Conservation (phyloP, 1,139 yeast genomes). For the Kurtzmaniella quercitrusa region DNA sequence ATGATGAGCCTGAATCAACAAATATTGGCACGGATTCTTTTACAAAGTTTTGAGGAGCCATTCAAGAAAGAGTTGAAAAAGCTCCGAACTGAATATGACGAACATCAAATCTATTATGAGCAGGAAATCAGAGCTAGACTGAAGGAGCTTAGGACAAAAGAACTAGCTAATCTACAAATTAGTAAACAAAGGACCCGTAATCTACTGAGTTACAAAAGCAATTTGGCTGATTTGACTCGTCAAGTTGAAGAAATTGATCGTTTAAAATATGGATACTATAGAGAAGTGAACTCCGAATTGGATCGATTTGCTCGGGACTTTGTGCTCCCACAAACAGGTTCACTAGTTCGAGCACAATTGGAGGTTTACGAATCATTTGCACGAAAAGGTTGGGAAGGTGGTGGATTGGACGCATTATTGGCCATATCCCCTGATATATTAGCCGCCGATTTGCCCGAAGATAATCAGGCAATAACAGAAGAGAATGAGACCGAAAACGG, state of each 20-base stretch:
- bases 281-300: slow-evolving; percentile 54
- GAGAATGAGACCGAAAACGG: slow-evolving; percentile 5
- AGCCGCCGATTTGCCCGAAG: slow-evolving; percentile 19
- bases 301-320: slow-evolving; percentile 40
- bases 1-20: slow-evolving; percentile 76
- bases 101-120: slow-evolving; percentile 52
- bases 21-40: slow-evolving; percentile 57
- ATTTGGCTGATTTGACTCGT: slow-evolving; percentile 61
- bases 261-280: slow-evolving; percentile 71
- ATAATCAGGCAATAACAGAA: neutral
- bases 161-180: slow-evolving; percentile 51
- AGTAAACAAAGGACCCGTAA: slow-evolving; percentile 57
- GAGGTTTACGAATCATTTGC: slow-evolving; percentile 81
- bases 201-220: slow-evolving; percentile 59
- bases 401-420: slow-evolving; percentile 69
- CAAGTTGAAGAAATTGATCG: slow-evolving; percentile 78
- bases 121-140: slow-evolving; percentile 49
- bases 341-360: slow-evolving; percentile 71
- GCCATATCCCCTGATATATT: slow-evolving; percentile 54
- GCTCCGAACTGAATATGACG: slow-evolving; percentile 35
- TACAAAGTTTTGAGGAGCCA: slow-evolving; percentile 54
- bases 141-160: slow-evolving; percentile 48
- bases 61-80: slow-evolving; percentile 38
- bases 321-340: slow-evolving; percentile 54
- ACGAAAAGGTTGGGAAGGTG: slow-evolving; percentile 82